phyloP scores from a whole-genome alignment of 495 filamentous ascomycete species.

The Xylaria flabelliformis region DNA sequence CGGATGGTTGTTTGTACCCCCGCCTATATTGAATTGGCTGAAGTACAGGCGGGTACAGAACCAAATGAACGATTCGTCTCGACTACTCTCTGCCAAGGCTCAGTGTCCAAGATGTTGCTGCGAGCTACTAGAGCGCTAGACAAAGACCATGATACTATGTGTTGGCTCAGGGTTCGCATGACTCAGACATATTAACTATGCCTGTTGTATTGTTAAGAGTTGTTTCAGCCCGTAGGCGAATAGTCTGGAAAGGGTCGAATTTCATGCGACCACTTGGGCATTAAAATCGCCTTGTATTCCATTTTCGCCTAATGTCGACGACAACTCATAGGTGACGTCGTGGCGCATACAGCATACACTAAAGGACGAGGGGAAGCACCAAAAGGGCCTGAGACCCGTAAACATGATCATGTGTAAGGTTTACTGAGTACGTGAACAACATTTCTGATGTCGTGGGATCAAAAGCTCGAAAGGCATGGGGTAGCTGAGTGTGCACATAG shows the following conservation, averaged over 20 bases:
- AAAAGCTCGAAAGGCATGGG: not conserved
- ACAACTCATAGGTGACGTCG: slow-evolving; percentile 31
- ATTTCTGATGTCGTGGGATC: not conserved
- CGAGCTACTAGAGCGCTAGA: not conserved
- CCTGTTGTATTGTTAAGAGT: slow-evolving; percentile 35
- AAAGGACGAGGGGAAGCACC: not conserved
- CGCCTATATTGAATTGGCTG: slow-evolving; percentile 16
- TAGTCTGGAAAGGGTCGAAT: slow-evolving; percentile 31
- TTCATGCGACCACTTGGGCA: slow-evolving; percentile 29
- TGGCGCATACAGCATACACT: slow-evolving; percentile 16
- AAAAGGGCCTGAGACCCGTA: not conserved
- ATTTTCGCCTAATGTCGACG: slow-evolving; percentile 24
- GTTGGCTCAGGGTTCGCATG: slow-evolving; percentile 27
- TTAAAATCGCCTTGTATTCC: slow-evolving; percentile 17
- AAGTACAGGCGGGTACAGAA: not conserved
- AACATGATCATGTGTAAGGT: not conserved
- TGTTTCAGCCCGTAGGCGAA: slow-evolving; percentile 43
- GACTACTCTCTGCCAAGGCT: slow-evolving; percentile 2
- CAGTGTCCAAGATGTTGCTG: not conserved
- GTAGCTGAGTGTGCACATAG: not conserved
- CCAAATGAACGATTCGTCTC: slow-evolving; percentile 16
- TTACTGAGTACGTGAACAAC: not conserved
- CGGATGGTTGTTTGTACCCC: slow-evolving; percentile 23
- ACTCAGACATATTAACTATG: slow-evolving; percentile 29
- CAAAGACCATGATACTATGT: not conserved